Conservation (phyloP, 257 asterid species). For the Forsythia suspensa region DNA sequence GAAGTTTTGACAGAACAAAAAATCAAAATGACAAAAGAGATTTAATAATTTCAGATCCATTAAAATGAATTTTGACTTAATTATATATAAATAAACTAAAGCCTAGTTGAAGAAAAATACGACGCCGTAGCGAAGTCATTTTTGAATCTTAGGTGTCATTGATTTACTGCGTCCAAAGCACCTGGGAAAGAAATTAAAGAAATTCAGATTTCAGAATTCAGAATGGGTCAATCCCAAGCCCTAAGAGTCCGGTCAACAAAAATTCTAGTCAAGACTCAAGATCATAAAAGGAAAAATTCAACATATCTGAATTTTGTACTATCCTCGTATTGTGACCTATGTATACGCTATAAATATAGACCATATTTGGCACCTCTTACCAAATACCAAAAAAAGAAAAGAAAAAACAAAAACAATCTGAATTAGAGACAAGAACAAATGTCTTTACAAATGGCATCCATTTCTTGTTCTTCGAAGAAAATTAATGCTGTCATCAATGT, state of each 20-base stretch:
- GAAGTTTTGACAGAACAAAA: neutral
- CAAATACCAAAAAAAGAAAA: neutral
- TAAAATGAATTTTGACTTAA: neutral
- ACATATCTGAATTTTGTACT: neutral
- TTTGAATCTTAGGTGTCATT: neutral
- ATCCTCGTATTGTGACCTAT: neutral
- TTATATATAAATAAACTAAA: neutral
- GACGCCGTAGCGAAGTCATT: neutral
- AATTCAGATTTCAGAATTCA: neutral
- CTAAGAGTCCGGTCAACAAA: neutral
- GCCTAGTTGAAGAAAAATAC: neutral
- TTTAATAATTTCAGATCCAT: neutral
- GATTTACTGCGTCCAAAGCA: neutral
- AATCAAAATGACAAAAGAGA: neutral
- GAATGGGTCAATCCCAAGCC: neutral
- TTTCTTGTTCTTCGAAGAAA: constrained; percentile 10
- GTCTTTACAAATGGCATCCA: constrained; percentile 15
- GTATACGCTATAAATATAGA: neutral
- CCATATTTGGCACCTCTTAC: neutral
- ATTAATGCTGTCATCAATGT: neutral
- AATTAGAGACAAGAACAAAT: constrained; percentile 3
- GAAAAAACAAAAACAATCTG: neutral
- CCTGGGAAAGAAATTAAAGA: neutral
- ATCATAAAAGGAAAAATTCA: neutral
- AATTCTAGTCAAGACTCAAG: neutral